Conservation (phyloP, 2,329 filamentous ascomycete species). For the Phoma sp. region DNA sequence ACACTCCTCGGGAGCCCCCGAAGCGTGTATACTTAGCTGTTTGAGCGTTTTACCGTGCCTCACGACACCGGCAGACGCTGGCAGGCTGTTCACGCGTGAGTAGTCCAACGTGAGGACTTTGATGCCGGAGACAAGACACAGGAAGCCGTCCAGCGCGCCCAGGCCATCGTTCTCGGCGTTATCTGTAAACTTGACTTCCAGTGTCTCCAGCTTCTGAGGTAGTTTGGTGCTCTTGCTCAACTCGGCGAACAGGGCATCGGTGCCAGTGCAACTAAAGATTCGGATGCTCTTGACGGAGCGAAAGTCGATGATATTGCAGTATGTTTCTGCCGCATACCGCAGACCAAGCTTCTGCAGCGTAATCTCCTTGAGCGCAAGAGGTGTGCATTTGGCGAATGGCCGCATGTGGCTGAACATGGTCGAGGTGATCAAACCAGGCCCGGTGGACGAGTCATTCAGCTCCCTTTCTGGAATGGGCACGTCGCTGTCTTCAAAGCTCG, state of each 20-base stretch:
- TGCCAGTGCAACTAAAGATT: conserved; percentile 55
- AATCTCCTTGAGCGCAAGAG: conserved; percentile 54
- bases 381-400: conserved; percentile 57
- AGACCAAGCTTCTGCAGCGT: conserved; percentile 56
- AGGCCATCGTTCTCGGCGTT: conserved; percentile 57
- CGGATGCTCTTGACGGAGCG: conserved; percentile 52
- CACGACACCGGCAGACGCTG: conserved; percentile 52
- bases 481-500: conserved; percentile 54
- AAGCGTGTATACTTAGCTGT: conserved; percentile 55
- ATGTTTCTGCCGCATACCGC: conserved; percentile 57
- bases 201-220: conserved; percentile 53
- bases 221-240: conserved; percentile 55
- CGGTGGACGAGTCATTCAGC: conserved; percentile 57
- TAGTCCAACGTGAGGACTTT: conserved; percentile 55
- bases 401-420: conserved; percentile 57
- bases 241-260: conserved; percentile 56
- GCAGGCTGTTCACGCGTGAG: conserved; percentile 51
- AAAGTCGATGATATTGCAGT: conserved; percentile 58
- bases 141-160: conserved; percentile 56
- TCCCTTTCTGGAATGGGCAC: conserved; percentile 48
- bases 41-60: conserved; percentile 57
- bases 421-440: conserved; percentile 55
- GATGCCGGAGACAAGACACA: conserved; percentile 56
- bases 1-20: conserved; percentile 42
- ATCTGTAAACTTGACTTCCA: conserved; percentile 58